Evolutionary conservation across 345 rosid genomes (phyloP), one percentile per base, ranked within the genome.

Genomic region (Ceriops tagal): DNA sequence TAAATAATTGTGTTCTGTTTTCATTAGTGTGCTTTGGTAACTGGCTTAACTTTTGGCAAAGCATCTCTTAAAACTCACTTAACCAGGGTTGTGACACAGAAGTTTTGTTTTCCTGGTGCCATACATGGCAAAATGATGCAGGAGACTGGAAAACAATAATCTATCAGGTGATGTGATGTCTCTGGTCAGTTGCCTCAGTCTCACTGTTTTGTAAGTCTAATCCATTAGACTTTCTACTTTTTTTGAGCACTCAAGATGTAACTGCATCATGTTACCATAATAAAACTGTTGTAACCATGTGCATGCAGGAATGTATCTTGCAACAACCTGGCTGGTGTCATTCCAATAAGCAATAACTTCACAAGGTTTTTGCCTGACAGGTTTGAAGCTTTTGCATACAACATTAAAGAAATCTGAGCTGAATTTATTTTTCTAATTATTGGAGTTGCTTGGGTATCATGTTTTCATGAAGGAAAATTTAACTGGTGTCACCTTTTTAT

Each of bases 91-190:
- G 24, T 7, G 34, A 52, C n/a, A n/a, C 2, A 11, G 21, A 2
- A 7, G 1, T 8, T 39, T 39, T 39, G 46, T 39, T 39, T 11
- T 39, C 46, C 46, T 39, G 3, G 46, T 39, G 46, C 46, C 46
- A 34, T 34, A 39, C 46, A 39, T 15, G 2, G 65, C 64, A 46
- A 76, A 66, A 71, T 66, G 28, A 26, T 81, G 86, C 79, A 92
- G 96, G 89, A 85, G 85, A 66, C 81, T 92, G 61, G 96, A 92
- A 76, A 67, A 87, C 64, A 95, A 95, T 69, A 88, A 87, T 80
- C 79, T 95, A 66, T 86, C 99, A 1, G 99, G 99, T n/a, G 86
- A 85, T 65, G 81, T 92, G 39, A 75, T 73, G 65, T 74, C 90
- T 21, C 81, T 95, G 72, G 64, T 82, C 83, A 87, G 84, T 75